phyloP scores from a whole-genome alignment of 768 basidiomycete species.

The Termitomyces sp. region DNA sequence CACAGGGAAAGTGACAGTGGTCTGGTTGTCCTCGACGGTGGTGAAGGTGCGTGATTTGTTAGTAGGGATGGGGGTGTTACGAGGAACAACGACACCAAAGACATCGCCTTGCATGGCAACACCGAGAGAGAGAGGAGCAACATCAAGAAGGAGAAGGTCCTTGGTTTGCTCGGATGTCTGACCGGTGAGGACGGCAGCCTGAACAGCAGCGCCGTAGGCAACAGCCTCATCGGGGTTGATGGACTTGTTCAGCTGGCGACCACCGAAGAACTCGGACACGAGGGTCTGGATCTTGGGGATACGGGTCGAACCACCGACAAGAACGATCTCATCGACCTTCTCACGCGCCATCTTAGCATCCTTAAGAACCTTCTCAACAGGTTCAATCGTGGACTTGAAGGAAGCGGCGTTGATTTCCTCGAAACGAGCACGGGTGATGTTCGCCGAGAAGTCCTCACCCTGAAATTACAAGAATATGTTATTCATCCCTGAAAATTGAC shows the following conservation, averaged over 20 bases:
- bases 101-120: slow-evolving; percentile 99
- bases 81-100: slow-evolving; percentile 98
- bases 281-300: slow-evolving; percentile 99
- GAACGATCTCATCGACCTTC: slow-evolving; percentile 98
- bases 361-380: slow-evolving; percentile 98
- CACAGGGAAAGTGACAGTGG: slow-evolving; percentile 99
- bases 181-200: slow-evolving; percentile 97
- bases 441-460: slow-evolving; percentile 98
- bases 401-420: slow-evolving; percentile 95
- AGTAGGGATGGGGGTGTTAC: slow-evolving; percentile 99
- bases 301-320: slow-evolving; percentile 99
- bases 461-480: slow-evolving; percentile 21
- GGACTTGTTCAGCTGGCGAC: slow-evolving; percentile 98
- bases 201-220: slow-evolving; percentile 99
- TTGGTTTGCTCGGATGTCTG: slow-evolving; percentile 99
- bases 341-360: slow-evolving; percentile 97
- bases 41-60: slow-evolving; percentile 99
- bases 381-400: slow-evolving; percentile 97
- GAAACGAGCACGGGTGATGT: slow-evolving; percentile 99
- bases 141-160: slow-evolving; percentile 97
- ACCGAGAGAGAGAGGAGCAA: slow-evolving; percentile 96
- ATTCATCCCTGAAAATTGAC: background rate
- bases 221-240: slow-evolving; percentile 99
- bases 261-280: slow-evolving; percentile 98
- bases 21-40: slow-evolving; percentile 99